A percentile compares a stretch with the other conserved stretches of the same genome.
phyloP scores from a whole-genome alignment of 345 rosid species.

The Gossypium turneri region DNA sequence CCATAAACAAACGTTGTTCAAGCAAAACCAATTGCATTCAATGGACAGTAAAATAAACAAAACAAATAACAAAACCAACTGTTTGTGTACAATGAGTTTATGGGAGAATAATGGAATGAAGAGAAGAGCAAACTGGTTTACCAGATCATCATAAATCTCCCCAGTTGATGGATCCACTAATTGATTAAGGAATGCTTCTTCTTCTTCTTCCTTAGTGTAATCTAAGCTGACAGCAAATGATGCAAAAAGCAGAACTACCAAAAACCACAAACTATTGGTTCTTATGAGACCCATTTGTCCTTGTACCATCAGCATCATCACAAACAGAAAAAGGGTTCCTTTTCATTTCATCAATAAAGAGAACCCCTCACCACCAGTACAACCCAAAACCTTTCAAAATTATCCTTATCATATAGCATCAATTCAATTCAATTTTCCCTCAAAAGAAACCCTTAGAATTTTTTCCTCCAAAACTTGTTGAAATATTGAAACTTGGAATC shows the following conservation, averaged over 20 bases:
- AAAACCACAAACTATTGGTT: slow-evolving; percentile 24
- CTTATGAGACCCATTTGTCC: slow-evolving; percentile 32
- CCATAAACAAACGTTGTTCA: background rate
- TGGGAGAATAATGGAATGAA: slow-evolving; percentile 4
- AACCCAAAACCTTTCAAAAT: slow-evolving; percentile 13
- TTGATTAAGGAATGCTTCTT: slow-evolving; percentile 30
- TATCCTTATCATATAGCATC: background rate
- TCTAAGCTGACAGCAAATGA: slow-evolving; percentile 17
- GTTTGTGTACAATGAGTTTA: background rate
- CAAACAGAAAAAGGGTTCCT: slow-evolving; percentile 18
- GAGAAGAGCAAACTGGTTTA: slow-evolving; percentile 23
- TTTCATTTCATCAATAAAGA: slow-evolving; percentile 36
- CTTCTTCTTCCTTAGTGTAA: slow-evolving; percentile 27
- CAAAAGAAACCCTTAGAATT: background rate
- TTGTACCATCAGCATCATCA: slow-evolving; percentile 9
- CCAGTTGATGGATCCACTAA: slow-evolving; percentile 47
- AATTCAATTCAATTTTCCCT: background rate
- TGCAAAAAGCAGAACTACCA: slow-evolving; percentile 32
- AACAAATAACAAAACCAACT: background rate
- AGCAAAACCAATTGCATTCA: background rate
- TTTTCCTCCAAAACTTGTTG: slow-evolving; percentile 4
- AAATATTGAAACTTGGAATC: slow-evolving; percentile 13
- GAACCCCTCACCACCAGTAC: slow-evolving; percentile 13
- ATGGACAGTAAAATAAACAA: background rate
- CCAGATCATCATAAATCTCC: slow-evolving; percentile 48